Evolutionary conservation across 2,329 filamentous ascomycete species (phyloP), one percentile per base, ranked within the genome.

Genomic region (Exophiala bonariae): DNA sequence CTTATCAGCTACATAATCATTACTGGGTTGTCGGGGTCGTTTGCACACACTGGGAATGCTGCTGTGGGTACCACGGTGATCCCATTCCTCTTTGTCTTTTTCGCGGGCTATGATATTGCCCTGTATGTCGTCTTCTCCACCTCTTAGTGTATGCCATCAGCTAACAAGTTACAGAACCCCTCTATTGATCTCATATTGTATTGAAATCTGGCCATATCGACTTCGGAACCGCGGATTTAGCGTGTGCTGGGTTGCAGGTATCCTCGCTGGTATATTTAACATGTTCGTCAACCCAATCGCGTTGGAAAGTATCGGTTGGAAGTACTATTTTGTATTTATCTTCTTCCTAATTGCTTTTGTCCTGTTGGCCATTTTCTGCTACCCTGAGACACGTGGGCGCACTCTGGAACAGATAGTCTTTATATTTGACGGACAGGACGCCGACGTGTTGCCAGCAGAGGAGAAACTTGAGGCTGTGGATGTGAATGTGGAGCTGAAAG

Each of bases 241-340:
- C 3, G n/a, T 40, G 11, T 32, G 6, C 3, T 71, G 63, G 41
- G 61, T 67, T 47, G 68, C 63, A 53, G 69, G 66, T 55, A 70
- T 69, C 46, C 64, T 68, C 31, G 72, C 69, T 9, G 69, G 66
- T 30, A 65, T 76, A 26, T 64, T 76, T 43, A 76, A 76, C 58
- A 75, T 71, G 13, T 76, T 69, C 58, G 72, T 72, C 2, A 70
- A 73, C 54, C 70, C 69, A 0, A 71, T 78, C 2, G 68, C 74
- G 2, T 63, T 79, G 19, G 62, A 70, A 14, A 67, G 70, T 35
- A 78, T 80, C 35, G 69, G 49, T 76, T n/a, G n/a, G n/a, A n/a
- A n/a, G n/a, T n/a, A 74, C 0, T 80, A 79, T 54, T 76, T 80
- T 37, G 52, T 69, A 17, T 77, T 78, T 55, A 49, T 53, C n/a